Conservation (phyloP, 192 early-diverging fungal genomes). For the Jimgerdemannia lactiflua region DNA sequence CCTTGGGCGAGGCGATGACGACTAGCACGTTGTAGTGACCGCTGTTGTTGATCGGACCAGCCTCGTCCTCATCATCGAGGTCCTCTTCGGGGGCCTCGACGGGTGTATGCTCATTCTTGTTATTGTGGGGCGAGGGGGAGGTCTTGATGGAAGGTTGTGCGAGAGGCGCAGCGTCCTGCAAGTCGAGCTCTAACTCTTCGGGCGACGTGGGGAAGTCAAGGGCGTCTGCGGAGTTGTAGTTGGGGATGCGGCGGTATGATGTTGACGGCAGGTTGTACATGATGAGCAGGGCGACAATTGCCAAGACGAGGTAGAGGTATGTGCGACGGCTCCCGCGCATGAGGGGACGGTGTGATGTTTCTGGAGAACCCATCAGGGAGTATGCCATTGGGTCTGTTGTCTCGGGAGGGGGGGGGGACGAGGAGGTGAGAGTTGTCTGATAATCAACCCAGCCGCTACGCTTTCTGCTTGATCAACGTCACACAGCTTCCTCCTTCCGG, state of each 20-base stretch:
- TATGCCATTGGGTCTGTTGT: too few relatives aligned
- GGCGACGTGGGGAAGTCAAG: neutral
- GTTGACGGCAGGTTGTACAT: neutral
- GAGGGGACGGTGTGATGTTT: neutral
- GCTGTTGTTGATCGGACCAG: slow-evolving; percentile 16
- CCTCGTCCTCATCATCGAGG: neutral
- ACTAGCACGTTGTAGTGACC: slow-evolving; percentile 45
- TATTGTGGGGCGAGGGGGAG: neutral
- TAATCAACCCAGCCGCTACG: too few relatives aligned
- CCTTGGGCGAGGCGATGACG: slow-evolving; percentile 40
- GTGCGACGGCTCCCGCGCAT: neutral
- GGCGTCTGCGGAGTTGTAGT: too few relatives aligned
- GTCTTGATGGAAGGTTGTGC: too few relatives aligned
- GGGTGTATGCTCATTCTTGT: neutral
- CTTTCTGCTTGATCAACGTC: too few relatives aligned
- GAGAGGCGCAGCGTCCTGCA: too few relatives aligned
- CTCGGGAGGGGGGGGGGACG: too few relatives aligned
- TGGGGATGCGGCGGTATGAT: neutral
- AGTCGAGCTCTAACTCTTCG: neutral
- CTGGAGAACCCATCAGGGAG: neutral
- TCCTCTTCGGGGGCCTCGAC: too few relatives aligned
- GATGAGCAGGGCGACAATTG: neutral
- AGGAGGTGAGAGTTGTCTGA: too few relatives aligned
- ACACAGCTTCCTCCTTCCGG: too few relatives aligned
- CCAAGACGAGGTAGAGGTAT: neutral